Evolutionary conservation across 768 basidiomycete genomes (phyloP).

Genomic region (Auricularia sp.): DNA sequence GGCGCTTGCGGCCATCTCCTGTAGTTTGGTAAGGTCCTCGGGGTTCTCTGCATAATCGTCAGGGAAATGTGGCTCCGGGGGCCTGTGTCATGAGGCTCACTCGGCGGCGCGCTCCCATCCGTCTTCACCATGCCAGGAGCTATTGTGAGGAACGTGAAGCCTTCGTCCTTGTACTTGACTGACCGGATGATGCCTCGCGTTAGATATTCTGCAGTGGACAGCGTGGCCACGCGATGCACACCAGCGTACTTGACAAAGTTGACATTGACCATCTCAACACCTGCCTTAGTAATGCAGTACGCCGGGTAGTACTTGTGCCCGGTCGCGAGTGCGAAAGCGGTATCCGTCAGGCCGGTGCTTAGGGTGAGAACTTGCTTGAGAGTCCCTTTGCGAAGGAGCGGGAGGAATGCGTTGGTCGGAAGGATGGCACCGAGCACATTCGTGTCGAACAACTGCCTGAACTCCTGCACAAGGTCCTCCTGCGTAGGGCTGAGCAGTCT

Average conservation of each 20-base stretch:
- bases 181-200: no score
- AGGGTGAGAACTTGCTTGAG: constrained; percentile 8
- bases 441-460: constrained; percentile 4
- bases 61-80: no score
- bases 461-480: not conserved
- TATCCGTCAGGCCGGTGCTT: constrained; percentile 3
- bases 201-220: not conserved
- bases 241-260: constrained; percentile 8
- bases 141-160: constrained; percentile 7
- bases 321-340: constrained; percentile 1
- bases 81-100: not conserved
- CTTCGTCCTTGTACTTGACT: constrained; percentile 6
- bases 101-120: constrained; percentile 4
- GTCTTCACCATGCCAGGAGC: not conserved
- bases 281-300: constrained; percentile 5
- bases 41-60: no score
- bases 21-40: constrained; percentile 4
- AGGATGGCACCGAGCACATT: constrained; percentile 13
- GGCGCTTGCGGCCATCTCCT: constrained; percentile 9
- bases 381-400: constrained; percentile 9
- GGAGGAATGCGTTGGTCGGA: constrained; percentile 11
- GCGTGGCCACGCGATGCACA: not conserved
- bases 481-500: not conserved
- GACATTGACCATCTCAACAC: constrained; percentile 1
- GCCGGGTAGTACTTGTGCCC: constrained; percentile 1